A percentile compares a stretch with the other conserved stretches of the same genome.
Conservation (phyloP, 1,284 basidiomycete genomes). For the Sanghuangporus baumii region DNA sequence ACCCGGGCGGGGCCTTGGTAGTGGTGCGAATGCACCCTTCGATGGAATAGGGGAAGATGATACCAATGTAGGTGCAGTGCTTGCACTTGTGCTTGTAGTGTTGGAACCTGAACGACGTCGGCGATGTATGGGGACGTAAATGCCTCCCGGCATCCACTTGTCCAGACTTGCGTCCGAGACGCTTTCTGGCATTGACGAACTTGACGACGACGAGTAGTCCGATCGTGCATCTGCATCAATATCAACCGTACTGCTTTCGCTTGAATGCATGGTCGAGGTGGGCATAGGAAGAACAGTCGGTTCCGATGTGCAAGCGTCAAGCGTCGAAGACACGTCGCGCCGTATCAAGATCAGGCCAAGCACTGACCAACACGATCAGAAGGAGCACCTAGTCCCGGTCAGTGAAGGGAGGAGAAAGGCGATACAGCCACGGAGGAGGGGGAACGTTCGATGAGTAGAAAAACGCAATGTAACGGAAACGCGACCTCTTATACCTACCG, state of each 20-base stretch:
- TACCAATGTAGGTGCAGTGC: background rate
- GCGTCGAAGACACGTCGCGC: too few relatives aligned
- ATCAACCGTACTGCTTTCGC: too few relatives aligned
- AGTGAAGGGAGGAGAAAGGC: background rate
- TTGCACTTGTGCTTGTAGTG: background rate
- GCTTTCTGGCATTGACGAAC: background rate
- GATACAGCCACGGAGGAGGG: background rate
- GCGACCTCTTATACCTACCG: background rate
- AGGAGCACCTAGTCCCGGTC: background rate
- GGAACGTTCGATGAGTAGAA: background rate
- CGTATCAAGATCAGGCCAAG: background rate
- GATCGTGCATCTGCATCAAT: background rate
- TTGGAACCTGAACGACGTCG: background rate
- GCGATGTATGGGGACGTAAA: constrained; percentile 6
- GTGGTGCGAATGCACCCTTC: background rate
- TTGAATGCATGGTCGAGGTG: too few relatives aligned
- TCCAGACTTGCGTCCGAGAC: background rate
- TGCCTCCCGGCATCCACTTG: constrained; percentile 1
- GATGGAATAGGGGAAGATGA: background rate
- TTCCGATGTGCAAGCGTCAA: too few relatives aligned
- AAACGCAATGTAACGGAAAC: background rate
- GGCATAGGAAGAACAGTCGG: too few relatives aligned
- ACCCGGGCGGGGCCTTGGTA: background rate
- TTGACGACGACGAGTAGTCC: background rate
- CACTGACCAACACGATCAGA: background rate